Evolutionary conservation across 257 asterid genomes (phyloP).

Genomic region (Linaria vulgaris): DNA sequence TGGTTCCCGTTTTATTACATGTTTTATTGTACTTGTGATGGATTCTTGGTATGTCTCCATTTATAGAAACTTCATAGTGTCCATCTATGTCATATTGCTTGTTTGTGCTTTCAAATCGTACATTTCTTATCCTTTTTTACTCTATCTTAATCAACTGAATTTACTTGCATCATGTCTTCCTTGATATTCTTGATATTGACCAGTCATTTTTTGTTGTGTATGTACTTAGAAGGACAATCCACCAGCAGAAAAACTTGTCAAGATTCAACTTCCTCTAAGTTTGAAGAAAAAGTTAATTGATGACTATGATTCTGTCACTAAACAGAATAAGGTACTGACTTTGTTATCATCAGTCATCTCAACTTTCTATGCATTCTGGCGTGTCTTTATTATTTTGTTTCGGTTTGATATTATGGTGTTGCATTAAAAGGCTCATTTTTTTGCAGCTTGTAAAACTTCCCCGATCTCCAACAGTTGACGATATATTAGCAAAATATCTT

Average conservation of each 20-base stretch:
- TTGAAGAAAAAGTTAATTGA: slow-evolving; percentile 76
- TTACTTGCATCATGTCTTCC: background rate
- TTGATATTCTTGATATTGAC: slow-evolving; percentile 9
- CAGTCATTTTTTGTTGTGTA: slow-evolving; percentile 24
- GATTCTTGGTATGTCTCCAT: background rate
- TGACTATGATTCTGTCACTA: slow-evolving; percentile 81
- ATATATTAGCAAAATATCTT: slow-evolving; percentile 71
- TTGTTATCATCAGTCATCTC: background rate
- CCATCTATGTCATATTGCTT: slow-evolving; percentile 16
- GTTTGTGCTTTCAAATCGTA: slow-evolving; percentile 5
- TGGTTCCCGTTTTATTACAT: background rate
- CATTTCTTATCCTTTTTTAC: background rate
- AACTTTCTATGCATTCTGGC: slow-evolving; percentile 4
- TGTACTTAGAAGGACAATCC: slow-evolving; percentile 46
- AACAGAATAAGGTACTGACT: slow-evolving; percentile 74
- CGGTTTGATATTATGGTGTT: background rate
- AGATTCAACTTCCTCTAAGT: slow-evolving; percentile 69
- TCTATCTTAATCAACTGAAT: background rate
- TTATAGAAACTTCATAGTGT: background rate
- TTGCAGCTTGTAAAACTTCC: slow-evolving; percentile 97
- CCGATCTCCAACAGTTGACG: slow-evolving; percentile 82
- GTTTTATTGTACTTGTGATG: background rate
- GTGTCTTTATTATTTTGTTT: background rate
- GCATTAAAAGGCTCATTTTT: slow-evolving; percentile 9
- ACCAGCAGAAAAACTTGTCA: slow-evolving; percentile 56